Evolutionary conservation across 2,329 filamentous ascomycete species (phyloP), one percentile per base, ranked within the genome.

Genomic region (Venturia effusa): DNA sequence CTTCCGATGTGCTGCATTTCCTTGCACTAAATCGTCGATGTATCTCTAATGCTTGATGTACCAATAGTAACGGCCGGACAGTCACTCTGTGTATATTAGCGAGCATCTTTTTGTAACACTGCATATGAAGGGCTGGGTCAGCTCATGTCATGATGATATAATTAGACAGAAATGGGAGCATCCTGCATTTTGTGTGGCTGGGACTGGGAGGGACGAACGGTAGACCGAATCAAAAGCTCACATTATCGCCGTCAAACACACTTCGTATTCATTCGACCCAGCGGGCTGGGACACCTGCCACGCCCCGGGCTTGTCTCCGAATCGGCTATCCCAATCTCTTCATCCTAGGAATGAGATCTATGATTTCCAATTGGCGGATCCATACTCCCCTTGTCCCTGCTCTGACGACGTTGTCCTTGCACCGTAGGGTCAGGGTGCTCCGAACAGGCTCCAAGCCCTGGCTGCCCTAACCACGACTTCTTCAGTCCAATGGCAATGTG

Each of bases 21-120:
- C 27, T 60, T 24, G 7, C 17, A 22, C 22, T 27, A 13, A 40
- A 32, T 37, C 5, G 34, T 41, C 59, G 19, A n/a, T 54, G 61
- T 62, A 62, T 45, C 41, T 62, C 61, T 62, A 62, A 62, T 62
- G 41, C 54, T 62, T 62, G 8, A 62, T 62, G 41, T 62, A 62
- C 41, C 41, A 62, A 62, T 27, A 62, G 43, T 19, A 48, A 62
- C 61, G 61, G 61, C 61, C 61, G 43, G 13, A 15, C 24, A 34
- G 10, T 43, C 41, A 24, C 61, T 54, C 27, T 19, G 19, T 62
- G 61, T 62, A 62, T 62, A 62, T 54, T 62, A 62, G 59, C 59
- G 59, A 60, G 34, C 59, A 60, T 60, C 24, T 27, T 60, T 17
- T 57, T 57, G 51, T 57, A 57, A 15, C 15, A 34, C n/a, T 60